These are phyloP conservation scores for Picochlorum sp. DNA, from an alignment of 139 green algal species.

Conservation along the genomic window DNA sequence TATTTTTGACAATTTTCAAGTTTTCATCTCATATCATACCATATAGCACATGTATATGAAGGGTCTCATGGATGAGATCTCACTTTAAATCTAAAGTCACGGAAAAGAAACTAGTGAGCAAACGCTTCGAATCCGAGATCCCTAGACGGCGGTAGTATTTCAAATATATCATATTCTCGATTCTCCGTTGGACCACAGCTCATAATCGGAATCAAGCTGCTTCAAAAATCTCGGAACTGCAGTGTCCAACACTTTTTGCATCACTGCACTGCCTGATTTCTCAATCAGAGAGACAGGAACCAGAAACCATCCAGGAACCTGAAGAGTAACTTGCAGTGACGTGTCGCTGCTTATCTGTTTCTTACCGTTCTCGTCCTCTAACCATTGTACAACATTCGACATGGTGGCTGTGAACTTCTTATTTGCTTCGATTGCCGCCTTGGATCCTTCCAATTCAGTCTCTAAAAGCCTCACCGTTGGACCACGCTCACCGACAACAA, in stretches of 20 bases:
- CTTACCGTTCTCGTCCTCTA: constrained; percentile 2
- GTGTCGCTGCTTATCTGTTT: constrained; percentile 30
- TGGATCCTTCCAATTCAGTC: constrained; percentile 51
- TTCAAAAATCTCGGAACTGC: constrained; percentile 69
- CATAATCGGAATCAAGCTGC: constrained; percentile 69
- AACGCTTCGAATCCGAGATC: too few species aligned
- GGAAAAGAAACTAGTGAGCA: too few species aligned
- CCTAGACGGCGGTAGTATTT: too few species aligned
- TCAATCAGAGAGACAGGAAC: constrained; percentile 26
- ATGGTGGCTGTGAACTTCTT: constrained; percentile 58
- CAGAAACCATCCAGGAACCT: constrained; percentile 35
- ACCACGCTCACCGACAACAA: constrained; percentile 43
- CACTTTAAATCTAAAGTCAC: too few species aligned
- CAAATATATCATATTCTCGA: constrained; percentile 23
- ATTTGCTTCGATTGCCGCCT: constrained; percentile 44
- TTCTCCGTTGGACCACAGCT: constrained; percentile 49
- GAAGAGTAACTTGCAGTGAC: constrained; percentile 25
- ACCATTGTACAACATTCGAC: constrained; percentile 60
- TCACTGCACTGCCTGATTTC: constrained; percentile 30
- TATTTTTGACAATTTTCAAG: too few species aligned
- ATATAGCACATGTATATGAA: too few species aligned
- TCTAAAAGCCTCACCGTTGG: constrained; percentile 64
- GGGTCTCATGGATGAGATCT: too few species aligned
- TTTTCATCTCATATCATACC: too few species aligned
- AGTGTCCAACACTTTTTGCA: constrained; percentile 51